phyloP scores from a whole-genome alignment of 2,329 filamentous ascomycete genomes.

The Ceratocystis alfenasii region DNA sequence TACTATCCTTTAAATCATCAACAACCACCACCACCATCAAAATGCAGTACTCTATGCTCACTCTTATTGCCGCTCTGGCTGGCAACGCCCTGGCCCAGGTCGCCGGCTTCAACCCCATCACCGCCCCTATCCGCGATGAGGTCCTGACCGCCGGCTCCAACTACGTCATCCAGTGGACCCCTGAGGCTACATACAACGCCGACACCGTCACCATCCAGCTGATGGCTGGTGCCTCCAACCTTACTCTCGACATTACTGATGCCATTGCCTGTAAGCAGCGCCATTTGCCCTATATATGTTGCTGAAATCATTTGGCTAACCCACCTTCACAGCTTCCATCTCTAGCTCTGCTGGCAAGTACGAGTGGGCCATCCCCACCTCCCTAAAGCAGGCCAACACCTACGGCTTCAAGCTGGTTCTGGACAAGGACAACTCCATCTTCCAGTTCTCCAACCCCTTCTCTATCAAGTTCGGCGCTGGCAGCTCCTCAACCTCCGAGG shows the following conservation, averaged over 20 bases:
- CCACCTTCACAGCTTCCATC: constrained; percentile 33
- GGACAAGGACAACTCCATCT: constrained; percentile 36
- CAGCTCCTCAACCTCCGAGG: constrained; percentile 21
- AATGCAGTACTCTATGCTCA: constrained; percentile 41
- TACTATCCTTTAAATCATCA: not conserved
- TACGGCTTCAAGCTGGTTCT: constrained; percentile 48
- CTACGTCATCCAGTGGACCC: constrained; percentile 41
- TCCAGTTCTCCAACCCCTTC: constrained; percentile 55
- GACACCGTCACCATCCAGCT: constrained; percentile 41
- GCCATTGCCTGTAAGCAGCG: constrained; percentile 40
- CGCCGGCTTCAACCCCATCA: constrained; percentile 44
- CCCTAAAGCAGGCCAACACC: constrained; percentile 35
- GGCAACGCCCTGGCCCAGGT: constrained; percentile 44
- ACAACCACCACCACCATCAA: constrained; percentile 30
- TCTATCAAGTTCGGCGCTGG: constrained; percentile 33
- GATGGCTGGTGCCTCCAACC: constrained; percentile 39
- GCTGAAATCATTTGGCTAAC: not conserved
- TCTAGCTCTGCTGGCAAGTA: constrained; percentile 36
- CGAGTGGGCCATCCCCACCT: constrained; percentile 39
- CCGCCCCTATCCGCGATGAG: constrained; percentile 35
- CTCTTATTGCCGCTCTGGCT: constrained; percentile 37
- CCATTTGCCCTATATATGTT: not conserved
- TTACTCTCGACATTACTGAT: constrained; percentile 30
- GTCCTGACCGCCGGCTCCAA: constrained; percentile 38
- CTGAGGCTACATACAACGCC: constrained; percentile 32